A percentile compares a stretch with the other conserved stretches of the same genome.
These are phyloP conservation scores for Purshia tridentata DNA, from an alignment of 306 rosid genomes.

Conservation along the genomic window DNA sequence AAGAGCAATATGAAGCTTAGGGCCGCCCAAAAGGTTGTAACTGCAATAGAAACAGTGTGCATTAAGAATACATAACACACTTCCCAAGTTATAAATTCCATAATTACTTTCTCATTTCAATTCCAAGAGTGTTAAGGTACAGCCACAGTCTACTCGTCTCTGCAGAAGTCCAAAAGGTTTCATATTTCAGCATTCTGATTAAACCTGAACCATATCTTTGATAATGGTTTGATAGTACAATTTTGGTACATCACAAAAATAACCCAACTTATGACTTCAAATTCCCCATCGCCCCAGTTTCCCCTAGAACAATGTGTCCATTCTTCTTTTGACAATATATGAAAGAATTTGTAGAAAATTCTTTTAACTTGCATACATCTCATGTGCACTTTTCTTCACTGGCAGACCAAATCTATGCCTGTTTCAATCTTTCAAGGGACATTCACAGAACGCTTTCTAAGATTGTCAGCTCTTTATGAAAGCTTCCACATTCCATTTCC, in stretches of 20 bases:
- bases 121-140: background rate
- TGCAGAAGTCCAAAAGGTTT: background rate
- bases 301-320: background rate
- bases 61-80: slow-evolving; percentile 13
- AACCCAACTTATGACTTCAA: slow-evolving; percentile 6
- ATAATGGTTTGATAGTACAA: background rate
- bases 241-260: background rate
- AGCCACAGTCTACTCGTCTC: background rate
- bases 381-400: background rate
- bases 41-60: slow-evolving; percentile 49
- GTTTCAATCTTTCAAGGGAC: background rate
- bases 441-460: background rate
- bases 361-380: background rate
- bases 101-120: background rate
- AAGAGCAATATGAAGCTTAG: slow-evolving; percentile 85
- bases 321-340: background rate
- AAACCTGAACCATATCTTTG: background rate
- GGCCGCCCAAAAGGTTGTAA: slow-evolving; percentile 71
- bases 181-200: background rate
- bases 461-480: background rate
- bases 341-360: background rate
- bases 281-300: background rate
- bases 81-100: slow-evolving; percentile 10
- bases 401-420: background rate
- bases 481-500: background rate